Conservation (phyloP, 1,284 basidiomycete species). For the Naganishia liquefaciens region DNA sequence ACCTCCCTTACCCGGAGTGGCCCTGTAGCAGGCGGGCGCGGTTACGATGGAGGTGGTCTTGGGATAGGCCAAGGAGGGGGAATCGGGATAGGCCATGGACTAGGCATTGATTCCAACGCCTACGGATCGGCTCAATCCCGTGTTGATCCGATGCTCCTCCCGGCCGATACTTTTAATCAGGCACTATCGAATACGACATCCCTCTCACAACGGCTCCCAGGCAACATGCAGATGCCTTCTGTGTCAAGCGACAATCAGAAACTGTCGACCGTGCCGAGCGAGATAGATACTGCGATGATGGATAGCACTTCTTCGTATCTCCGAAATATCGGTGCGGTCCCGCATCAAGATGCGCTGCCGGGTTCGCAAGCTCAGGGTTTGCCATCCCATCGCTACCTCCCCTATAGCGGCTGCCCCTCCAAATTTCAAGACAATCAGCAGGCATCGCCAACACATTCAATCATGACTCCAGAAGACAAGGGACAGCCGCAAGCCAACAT, state of each 20-base stretch:
- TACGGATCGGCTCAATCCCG: not conserved
- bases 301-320: too few relatives aligned
- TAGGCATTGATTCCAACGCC: conserved; percentile 1
- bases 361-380: not conserved
- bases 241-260: too few relatives aligned
- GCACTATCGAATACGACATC: too few relatives aligned
- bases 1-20: not conserved
- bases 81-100: not conserved
- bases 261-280: too few relatives aligned
- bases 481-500: not conserved
- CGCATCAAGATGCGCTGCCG: not conserved
- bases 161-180: too few relatives aligned
- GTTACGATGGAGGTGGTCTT: not conserved
- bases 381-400: not conserved
- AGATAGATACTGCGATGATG: too few relatives aligned
- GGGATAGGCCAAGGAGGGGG: not conserved
- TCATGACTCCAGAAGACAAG: not conserved
- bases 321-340: too few relatives aligned
- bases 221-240: too few relatives aligned
- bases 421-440: not conserved
- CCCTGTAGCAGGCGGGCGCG: not conserved
- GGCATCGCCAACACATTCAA: not conserved
- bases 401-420: not conserved
- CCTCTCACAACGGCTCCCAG: too few relatives aligned
- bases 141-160: too few relatives aligned